Evolutionary conservation across 2,329 filamentous ascomycete genomes (phyloP).

Genomic region (Neospermospora avenae): DNA sequence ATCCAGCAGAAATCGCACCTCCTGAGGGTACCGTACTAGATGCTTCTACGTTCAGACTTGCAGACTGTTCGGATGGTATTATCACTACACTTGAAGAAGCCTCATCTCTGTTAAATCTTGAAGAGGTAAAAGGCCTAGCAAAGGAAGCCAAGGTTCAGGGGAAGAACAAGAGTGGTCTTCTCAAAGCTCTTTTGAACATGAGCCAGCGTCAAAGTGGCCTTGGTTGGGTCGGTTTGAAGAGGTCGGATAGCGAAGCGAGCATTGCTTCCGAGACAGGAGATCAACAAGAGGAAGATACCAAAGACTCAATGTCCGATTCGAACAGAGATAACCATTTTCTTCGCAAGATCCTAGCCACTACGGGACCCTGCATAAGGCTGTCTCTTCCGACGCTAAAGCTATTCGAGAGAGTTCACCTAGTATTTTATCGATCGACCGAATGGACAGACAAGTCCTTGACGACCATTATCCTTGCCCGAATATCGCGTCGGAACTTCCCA

Average conservation of each 20-base stretch:
- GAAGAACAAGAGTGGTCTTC: slow-evolving; percentile 80
- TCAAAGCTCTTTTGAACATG: slow-evolving; percentile 68
- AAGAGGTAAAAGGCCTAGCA: slow-evolving; percentile 80
- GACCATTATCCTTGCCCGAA: slow-evolving; percentile 89
- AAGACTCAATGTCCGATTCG: slow-evolving; percentile 30
- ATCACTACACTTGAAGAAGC: slow-evolving; percentile 82
- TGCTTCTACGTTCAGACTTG: slow-evolving; percentile 69
- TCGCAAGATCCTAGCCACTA: slow-evolving; percentile 70
- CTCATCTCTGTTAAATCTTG: slow-evolving; percentile 74
- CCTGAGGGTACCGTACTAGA: slow-evolving; percentile 48
- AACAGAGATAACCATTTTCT: slow-evolving; percentile 75
- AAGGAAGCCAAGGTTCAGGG: slow-evolving; percentile 85
- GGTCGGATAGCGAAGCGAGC: slow-evolving; percentile 42
- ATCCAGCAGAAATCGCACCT: slow-evolving; percentile 46
- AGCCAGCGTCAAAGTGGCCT: slow-evolving; percentile 75
- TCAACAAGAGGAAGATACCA: slow-evolving; percentile 43
- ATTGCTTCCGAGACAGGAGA: slow-evolving; percentile 51
- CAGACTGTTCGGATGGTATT: slow-evolving; percentile 69
- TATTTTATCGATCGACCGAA: slow-evolving; percentile 93
- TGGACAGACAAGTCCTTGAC: slow-evolving; percentile 98
- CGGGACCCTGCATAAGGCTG: slow-evolving; percentile 81
- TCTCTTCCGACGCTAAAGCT: slow-evolving; percentile 70
- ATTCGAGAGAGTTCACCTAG: slow-evolving; percentile 90
- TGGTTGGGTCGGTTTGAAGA: slow-evolving; percentile 63
- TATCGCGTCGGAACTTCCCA: slow-evolving; percentile 82